Percentiles rank a stretch among this genome's conserved stretches.
Conservation (phyloP, 2,329 filamentous ascomycete species). For the Colletotrichum viniferum region DNA sequence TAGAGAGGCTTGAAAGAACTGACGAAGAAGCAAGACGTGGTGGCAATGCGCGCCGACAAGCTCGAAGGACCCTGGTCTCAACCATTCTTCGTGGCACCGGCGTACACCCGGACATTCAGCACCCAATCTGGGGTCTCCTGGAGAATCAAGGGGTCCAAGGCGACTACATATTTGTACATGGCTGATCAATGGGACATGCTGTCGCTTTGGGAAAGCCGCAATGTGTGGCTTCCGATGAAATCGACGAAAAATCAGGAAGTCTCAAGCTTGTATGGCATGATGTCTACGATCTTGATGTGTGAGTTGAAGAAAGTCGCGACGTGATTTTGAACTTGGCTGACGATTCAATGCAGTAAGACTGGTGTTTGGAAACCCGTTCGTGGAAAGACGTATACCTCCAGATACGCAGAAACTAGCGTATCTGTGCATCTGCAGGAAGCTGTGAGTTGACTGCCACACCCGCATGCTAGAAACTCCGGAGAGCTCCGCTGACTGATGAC, state of each 20-base stretch:
- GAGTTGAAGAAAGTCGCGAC: neutral
- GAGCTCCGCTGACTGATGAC: neutral
- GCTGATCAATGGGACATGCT: constrained; percentile 56
- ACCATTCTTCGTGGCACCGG: constrained; percentile 51
- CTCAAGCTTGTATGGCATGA: constrained; percentile 57
- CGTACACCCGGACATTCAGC: constrained; percentile 56
- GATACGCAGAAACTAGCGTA: constrained; percentile 44
- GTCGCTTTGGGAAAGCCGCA: constrained; percentile 58
- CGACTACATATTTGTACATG: constrained; percentile 54
- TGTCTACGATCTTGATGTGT: constrained; percentile 55
- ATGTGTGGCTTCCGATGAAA: constrained; percentile 60
- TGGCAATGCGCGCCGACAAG: constrained; percentile 56
- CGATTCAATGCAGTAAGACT: constrained; percentile 34
- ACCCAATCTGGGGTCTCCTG: constrained; percentile 56
- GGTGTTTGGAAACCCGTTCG: constrained; percentile 50
- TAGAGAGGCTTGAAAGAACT: neutral
- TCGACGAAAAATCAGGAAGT: constrained; percentile 53
- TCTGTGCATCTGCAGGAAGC: constrained; percentile 55
- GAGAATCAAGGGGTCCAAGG: constrained; percentile 50
- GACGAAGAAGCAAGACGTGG: constrained; percentile 40
- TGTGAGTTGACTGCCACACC: neutral
- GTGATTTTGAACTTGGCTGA: neutral
- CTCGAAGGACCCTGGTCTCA: constrained; percentile 57
- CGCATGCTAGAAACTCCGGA: neutral
- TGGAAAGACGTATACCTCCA: constrained; percentile 50